Conservation (phyloP, 306 rosid species). For the Citrullus mucosospermus region DNA sequence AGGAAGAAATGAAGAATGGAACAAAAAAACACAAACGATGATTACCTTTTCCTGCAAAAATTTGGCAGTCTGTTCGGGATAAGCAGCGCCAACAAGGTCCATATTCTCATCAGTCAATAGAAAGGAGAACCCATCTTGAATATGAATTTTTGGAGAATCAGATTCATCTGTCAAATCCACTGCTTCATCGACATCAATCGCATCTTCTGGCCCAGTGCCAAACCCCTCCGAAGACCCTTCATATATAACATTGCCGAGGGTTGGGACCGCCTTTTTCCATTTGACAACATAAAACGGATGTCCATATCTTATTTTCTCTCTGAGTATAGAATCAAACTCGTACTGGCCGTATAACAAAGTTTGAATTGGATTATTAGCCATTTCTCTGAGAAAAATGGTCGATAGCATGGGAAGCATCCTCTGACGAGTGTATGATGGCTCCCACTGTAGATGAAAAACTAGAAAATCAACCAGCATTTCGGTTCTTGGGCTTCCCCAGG, state of each 20-base stretch:
- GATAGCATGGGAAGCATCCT: constrained; percentile 74
- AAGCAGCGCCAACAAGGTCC: constrained; percentile 72
- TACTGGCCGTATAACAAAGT: constrained; percentile 49
- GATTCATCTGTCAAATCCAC: constrained; percentile 35
- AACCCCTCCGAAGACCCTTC: constrained; percentile 21
- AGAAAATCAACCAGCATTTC: constrained; percentile 57
- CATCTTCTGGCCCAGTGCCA: constrained; percentile 33
- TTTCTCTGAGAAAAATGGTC: constrained; percentile 62
- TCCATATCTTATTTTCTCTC: constrained; percentile 59
- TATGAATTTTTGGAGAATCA: constrained; percentile 31
- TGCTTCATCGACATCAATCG: constrained; percentile 31
- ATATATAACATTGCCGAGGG: neutral
- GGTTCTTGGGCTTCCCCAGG: constrained; percentile 50
- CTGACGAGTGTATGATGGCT: constrained; percentile 53
- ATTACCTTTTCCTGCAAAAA: constrained; percentile 66
- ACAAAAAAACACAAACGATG: neutral
- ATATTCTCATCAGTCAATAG: constrained; percentile 76
- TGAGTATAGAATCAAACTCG: constrained; percentile 52
- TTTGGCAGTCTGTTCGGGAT: constrained; percentile 45
- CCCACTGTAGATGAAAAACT: constrained; percentile 61
- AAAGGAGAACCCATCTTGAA: constrained; percentile 40
- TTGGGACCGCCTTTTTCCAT: constrained; percentile 39
- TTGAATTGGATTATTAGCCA: constrained; percentile 18
- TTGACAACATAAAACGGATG: constrained; percentile 51
- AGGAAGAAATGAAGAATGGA: neutral